Conservation (phyloP, 768 basidiomycete species). For the Trametes coccinea region DNA sequence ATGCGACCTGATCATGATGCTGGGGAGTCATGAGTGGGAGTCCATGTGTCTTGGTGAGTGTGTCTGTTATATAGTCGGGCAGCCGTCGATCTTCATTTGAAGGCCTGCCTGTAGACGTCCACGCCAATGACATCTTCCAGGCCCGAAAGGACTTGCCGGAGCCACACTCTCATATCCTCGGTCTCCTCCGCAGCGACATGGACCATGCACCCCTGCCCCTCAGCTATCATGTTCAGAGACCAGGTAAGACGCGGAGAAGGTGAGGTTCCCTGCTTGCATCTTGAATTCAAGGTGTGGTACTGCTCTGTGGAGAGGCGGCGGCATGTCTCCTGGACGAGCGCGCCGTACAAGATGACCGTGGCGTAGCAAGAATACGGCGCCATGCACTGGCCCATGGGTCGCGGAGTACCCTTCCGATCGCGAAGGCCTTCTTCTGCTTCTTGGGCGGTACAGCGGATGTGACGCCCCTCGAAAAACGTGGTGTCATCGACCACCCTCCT, state of each 20-base stretch:
- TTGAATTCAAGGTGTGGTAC: constrained; percentile 51
- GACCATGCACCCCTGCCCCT: constrained; percentile 55
- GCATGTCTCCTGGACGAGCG: constrained; percentile 51
- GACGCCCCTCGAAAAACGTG: constrained; percentile 64
- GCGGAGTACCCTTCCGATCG: constrained; percentile 22
- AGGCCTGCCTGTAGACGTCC: constrained; percentile 66
- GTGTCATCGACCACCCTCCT: constrained; percentile 73
- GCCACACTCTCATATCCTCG: constrained; percentile 74
- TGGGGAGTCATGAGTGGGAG: too few species aligned
- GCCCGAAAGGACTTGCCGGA: constrained; percentile 52
- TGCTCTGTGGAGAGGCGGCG: constrained; percentile 42
- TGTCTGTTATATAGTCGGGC: too few species aligned
- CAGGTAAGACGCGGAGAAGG: constrained; percentile 61
- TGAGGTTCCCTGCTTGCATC: constrained; percentile 58
- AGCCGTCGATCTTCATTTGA: constrained; percentile 30
- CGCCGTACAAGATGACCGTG: constrained; percentile 79
- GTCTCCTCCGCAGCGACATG: constrained; percentile 76
- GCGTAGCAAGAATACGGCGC: constrained; percentile 90
- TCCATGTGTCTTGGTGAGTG: too few species aligned
- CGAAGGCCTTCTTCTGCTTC: too few species aligned
- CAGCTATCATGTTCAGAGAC: constrained; percentile 69
- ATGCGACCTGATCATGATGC: too few species aligned
- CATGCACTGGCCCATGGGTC: constrained; percentile 59
- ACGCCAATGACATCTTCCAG: constrained; percentile 57
- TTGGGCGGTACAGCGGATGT: constrained; percentile 28